These are phyloP conservation scores for Quercus phellos DNA, from an alignment of 331 rosid genomes.

Conservation along the genomic window DNA sequence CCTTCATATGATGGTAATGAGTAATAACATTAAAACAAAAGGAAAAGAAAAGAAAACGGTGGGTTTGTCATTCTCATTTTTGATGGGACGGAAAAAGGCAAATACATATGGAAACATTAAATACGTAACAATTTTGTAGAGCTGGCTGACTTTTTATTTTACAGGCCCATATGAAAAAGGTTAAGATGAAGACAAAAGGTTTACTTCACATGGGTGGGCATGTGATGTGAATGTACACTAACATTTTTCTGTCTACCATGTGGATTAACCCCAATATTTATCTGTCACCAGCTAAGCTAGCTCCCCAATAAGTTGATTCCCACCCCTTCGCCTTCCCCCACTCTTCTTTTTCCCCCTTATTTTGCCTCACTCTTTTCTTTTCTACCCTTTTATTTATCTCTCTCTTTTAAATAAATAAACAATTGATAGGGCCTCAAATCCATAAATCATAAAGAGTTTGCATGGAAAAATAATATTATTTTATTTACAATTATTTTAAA, in stretches of 20 bases:
- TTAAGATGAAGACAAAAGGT: conserved; percentile 84
- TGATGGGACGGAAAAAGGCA: neutral
- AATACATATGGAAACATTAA: conserved; percentile 25
- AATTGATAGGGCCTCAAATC: no score
- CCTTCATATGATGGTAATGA: no score
- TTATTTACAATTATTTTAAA: no score
- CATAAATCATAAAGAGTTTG: no score
- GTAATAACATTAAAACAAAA: neutral
- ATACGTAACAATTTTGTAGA: conserved; percentile 36
- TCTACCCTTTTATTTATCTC: neutral
- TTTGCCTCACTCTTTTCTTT: neutral
- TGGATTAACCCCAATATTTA: conserved; percentile 75
- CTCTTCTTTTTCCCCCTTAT: conserved; percentile 3
- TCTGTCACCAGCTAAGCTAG: conserved; percentile 93
- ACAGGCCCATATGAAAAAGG: conserved; percentile 39
- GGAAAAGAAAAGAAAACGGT: neutral
- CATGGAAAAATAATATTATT: no score
- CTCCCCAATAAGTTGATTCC: conserved; percentile 47
- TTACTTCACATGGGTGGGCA: conserved; percentile 84
- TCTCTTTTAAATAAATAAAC: neutral
- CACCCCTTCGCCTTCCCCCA: neutral
- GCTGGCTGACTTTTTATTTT: conserved; percentile 26
- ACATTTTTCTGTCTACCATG: conserved; percentile 88
- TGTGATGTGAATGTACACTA: conserved; percentile 90
- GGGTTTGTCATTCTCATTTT: conserved; percentile 6